A percentile compares a stretch with the other conserved stretches of the same genome.
phyloP scores from a whole-genome alignment of 768 basidiomycete genomes.

The Coprinellus micaceus region DNA sequence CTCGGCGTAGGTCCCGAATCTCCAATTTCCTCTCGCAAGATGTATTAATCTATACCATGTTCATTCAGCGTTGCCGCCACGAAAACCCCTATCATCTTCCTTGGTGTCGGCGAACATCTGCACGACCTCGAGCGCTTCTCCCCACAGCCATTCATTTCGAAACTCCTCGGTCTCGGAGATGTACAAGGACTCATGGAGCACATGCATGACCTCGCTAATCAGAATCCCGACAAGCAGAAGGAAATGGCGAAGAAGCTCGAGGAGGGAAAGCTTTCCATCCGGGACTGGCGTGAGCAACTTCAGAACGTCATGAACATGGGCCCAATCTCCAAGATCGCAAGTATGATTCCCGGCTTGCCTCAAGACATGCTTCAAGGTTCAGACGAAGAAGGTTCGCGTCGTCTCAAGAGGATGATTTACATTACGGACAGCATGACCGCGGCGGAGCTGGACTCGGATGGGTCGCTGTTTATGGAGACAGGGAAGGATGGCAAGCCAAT shows the following conservation, averaged over 20 bases:
- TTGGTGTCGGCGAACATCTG: constrained; percentile 97
- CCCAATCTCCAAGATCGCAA: constrained; percentile 97
- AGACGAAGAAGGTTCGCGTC: constrained; percentile 86
- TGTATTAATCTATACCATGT: constrained; percentile 10
- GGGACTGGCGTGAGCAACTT: constrained; percentile 97
- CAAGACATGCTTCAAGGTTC: constrained; percentile 88
- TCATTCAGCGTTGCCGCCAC: constrained; percentile 87
- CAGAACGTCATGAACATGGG: constrained; percentile 99
- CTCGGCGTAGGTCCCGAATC: constrained; percentile 72
- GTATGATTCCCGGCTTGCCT: constrained; percentile 96
- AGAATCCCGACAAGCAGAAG: constrained; percentile 95
- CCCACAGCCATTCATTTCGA: constrained; percentile 96
- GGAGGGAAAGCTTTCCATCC: constrained; percentile 93
- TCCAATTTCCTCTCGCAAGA: constrained; percentile 13
- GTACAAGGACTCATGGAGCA: constrained; percentile 97
- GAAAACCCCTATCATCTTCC: constrained; percentile 97
- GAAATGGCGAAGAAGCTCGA: constrained; percentile 97
- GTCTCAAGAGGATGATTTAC: constrained; percentile 97
- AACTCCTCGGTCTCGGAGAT: constrained; percentile 92
- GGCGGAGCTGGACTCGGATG: constrained; percentile 91
- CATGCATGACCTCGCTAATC: constrained; percentile 92
- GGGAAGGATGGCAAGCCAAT: constrained; percentile 80
- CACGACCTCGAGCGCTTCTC: constrained; percentile 94
- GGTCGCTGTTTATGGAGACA: constrained; percentile 81
- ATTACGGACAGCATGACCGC: constrained; percentile 98